These are phyloP conservation scores for Phytophthora sojae DNA, from an alignment of 352 stramenopile genomes.

Conservation along the genomic window DNA sequence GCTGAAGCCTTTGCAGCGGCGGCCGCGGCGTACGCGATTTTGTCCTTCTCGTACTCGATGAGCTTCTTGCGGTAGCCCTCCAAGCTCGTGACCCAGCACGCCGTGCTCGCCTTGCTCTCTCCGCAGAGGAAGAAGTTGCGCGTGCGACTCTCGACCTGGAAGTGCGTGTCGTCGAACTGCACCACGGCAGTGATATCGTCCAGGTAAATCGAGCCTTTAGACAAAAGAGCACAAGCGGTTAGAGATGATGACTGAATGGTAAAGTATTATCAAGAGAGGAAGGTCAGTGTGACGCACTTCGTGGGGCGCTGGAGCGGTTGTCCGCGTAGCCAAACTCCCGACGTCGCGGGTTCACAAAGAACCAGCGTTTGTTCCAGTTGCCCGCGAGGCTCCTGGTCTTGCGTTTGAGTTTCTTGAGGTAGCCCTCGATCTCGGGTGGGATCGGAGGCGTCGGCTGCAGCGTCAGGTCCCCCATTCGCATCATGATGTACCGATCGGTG, in stretches of 20 bases:
- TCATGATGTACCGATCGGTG: slow-evolving; percentile 15
- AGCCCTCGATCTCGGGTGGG: slow-evolving; percentile 84
- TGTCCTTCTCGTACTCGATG: slow-evolving; percentile 73
- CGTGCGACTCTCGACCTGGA: slow-evolving; percentile 84
- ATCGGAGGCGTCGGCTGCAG: slow-evolving; percentile 55
- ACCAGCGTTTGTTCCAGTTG: slow-evolving; percentile 90
- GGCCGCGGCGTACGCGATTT: slow-evolving; percentile 44
- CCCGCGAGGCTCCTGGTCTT: slow-evolving; percentile 79
- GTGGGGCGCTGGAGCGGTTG: slow-evolving; percentile 50
- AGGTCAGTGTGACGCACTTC: slow-evolving; percentile 40
- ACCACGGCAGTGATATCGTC: slow-evolving; percentile 89
- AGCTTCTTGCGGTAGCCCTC: slow-evolving; percentile 83
- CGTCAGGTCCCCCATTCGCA: slow-evolving; percentile 27
- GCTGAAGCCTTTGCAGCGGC: slow-evolving; percentile 22
- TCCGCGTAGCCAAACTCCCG: slow-evolving; percentile 81
- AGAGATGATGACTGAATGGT: neutral
- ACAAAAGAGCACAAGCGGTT: neutral
- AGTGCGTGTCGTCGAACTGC: slow-evolving; percentile 88
- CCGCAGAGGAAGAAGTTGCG: slow-evolving; percentile 88
- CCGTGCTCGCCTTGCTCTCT: slow-evolving; percentile 84
- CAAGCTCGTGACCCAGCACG: slow-evolving; percentile 83
- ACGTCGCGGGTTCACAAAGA: slow-evolving; percentile 82
- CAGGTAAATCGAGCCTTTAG: slow-evolving; percentile 79
- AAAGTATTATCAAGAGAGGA: neutral
- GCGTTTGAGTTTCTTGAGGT: slow-evolving; percentile 90